Evolutionary conservation across 495 filamentous ascomycete genomes (phyloP), one percentile per base, ranked within the genome.

Genomic region (Tricharina praecox): DNA sequence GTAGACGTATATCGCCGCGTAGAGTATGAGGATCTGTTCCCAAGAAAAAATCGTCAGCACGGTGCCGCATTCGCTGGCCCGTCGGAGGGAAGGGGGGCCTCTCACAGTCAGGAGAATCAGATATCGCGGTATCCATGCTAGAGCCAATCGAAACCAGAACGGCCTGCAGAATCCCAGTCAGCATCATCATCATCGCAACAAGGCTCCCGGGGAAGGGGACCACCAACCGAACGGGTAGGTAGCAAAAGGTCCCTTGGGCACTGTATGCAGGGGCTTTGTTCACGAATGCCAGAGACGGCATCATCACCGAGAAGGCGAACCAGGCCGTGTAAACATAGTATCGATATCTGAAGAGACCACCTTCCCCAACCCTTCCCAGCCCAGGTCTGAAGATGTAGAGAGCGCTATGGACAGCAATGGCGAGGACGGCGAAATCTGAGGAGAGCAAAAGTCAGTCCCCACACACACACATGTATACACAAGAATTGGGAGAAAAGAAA

Each of bases 121-220:
- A 50, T 85, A 86, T 23, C 81, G 70, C 24, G 81, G 81, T 13
- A 77, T 67, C 81, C 81, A 86, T 39, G 70, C 70, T 24, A 85
- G 65, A 2, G 70, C 73, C 24, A 79, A 64, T 28, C 76, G 70
- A 51, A 75, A 78, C 78, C 77, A 82, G 28, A 67, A 64, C n/a
- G 68, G 68, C 19, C 45, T 45, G 20, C 3, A 4, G 18, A 20
- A 10, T 23, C 4, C 28, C 33, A 39, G 36, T 48, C 23, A 55
- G 25, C 21, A 64, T 61, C 21, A 36, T 19, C 8, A 48, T 23
- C 19, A 25, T 33, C 11, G n/a, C 19, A 11, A 18, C 44, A 7
- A 3, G 41, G 11, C 18, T n/a, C 19, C 20, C 9, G 11, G 33
- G 8, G 18, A n/a, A n/a, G n/a, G n/a, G n/a, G 20, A 21, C 4